Conservation (phyloP, 768 basidiomycete species). For the Lactarius hatsudake region DNA sequence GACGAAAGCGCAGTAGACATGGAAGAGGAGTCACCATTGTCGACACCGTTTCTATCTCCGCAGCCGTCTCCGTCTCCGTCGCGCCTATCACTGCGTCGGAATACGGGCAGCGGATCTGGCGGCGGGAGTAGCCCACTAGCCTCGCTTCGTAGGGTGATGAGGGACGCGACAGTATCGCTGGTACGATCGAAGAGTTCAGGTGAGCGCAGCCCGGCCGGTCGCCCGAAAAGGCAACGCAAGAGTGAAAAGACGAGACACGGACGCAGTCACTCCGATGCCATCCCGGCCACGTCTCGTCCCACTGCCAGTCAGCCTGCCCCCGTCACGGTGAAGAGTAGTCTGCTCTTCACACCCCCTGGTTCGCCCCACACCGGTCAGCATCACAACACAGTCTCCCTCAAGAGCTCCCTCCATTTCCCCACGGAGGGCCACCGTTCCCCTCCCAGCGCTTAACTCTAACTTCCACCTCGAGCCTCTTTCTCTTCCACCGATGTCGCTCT, state of each 20-base stretch:
- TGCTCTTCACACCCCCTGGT: constrained; percentile 11
- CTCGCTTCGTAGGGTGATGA: background rate
- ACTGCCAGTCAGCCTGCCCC: no score
- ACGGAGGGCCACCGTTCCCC: background rate
- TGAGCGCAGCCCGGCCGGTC: constrained; percentile 7
- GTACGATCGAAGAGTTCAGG: constrained; percentile 16
- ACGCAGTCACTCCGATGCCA: constrained; percentile 18
- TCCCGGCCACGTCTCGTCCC: constrained; percentile 1
- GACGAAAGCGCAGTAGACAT: constrained; percentile 12
- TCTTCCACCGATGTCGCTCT: background rate
- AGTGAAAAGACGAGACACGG: constrained; percentile 3
- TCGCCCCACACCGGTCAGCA: background rate
- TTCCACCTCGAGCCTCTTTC: constrained; percentile 7
- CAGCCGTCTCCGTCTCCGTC: background rate
- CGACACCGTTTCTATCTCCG: constrained; percentile 5
- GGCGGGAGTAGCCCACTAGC: constrained; percentile 7
- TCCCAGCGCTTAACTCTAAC: constrained; percentile 6
- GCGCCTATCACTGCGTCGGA: background rate
- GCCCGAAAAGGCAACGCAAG: constrained; percentile 22
- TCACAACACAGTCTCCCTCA: constrained; percentile 6
- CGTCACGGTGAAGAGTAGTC: no score
- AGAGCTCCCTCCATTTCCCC: constrained; percentile 1
- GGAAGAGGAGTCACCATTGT: constrained; percentile 10
- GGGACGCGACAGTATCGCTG: constrained; percentile 16
- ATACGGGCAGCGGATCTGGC: background rate